Evolutionary conservation across 805 yeast species (phyloP), one percentile per base, ranked within the genome.

Genomic region (Yarrowia sp.): DNA sequence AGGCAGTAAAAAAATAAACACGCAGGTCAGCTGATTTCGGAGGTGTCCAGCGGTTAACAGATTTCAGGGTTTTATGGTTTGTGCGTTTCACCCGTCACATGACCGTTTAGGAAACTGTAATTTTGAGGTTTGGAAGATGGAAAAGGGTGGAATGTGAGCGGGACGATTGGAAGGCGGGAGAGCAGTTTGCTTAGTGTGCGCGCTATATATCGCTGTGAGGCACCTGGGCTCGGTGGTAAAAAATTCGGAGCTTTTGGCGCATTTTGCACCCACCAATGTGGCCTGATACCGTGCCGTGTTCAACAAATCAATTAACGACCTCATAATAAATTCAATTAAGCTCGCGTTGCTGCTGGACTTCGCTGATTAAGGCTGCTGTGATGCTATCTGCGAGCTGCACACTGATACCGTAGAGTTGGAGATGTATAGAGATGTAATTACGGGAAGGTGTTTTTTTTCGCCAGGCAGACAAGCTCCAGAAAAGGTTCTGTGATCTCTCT

Each of bases 101-200:
- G 51, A 44, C 51, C 51, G 8, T 10, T 44, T 7, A 16, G 51
- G 51, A 19, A 44, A 44, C 35, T 44, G 18, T 44, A 44, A 44
- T 44, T 41, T 39, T 13, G 47, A 16, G 31, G 4, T 24, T 25
- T 10, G 32, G 18, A 8, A 18, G 51, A 29, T 29, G 51, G 51
- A 44, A 44, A 44, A 44, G 35, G n/a, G 35, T 44, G 51, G 51
- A 44, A 44, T 13, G 35, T 27, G 51, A 12, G n/a, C n/a, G n/a
- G n/a, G n/a, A n/a, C n/a, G n/a, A 5, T 16, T 3, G n/a, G 13
- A 22, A 16, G 18, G 25, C 21, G 6, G 47, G 47, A 24, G 14
- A 5, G n/a, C n/a, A n/a, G n/a, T n/a, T n/a, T n/a, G n/a, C n/a
- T n/a, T n/a, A n/a, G n/a, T n/a, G n/a, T n/a, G n/a, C n/a, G n/a